phyloP scores from a whole-genome alignment of 805 yeast genomes.

The Torulaspora franciscae region DNA sequence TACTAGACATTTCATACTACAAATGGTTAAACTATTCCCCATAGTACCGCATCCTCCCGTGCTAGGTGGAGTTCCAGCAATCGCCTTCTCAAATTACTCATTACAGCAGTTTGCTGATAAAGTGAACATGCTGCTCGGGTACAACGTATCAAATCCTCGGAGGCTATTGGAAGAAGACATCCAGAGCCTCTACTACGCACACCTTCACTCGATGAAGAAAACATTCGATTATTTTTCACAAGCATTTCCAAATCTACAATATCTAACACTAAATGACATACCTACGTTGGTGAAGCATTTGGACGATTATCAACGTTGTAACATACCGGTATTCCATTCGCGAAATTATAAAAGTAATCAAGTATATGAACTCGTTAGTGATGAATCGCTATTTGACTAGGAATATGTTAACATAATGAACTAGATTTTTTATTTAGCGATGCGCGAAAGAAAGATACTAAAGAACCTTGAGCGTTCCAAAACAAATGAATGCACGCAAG shows the following conservation, averaged over 20 bases:
- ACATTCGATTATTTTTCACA: constrained; percentile 33
- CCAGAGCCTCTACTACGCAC: constrained; percentile 31
- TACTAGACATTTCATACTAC: constrained; percentile 29
- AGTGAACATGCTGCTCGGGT: constrained; percentile 24
- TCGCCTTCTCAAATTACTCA: constrained; percentile 23
- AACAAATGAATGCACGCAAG: constrained; percentile 4
- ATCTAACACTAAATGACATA: constrained; percentile 35
- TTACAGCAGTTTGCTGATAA: constrained; percentile 24
- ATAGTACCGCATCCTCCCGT: constrained; percentile 38
- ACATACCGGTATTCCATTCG: constrained; percentile 27
- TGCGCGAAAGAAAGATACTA: background rate
- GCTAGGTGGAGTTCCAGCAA: constrained; percentile 36
- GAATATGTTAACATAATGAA: too few species aligned
- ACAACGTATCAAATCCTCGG: constrained; percentile 14
- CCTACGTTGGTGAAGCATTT: constrained; percentile 30
- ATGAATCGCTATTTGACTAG: constrained; percentile 28
- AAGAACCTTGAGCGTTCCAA: background rate
- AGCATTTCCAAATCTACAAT: constrained; percentile 30
- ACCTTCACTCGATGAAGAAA: constrained; percentile 34
- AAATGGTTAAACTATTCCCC: constrained; percentile 30
- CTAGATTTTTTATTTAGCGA: background rate
- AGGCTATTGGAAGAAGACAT: constrained; percentile 28
- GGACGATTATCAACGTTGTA: constrained; percentile 29
- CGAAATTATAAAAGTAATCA: constrained; percentile 29
- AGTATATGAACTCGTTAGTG: constrained; percentile 29